Base-by-base conservation (phyloP, 2,329 filamentous ascomycete genomes). In the Phaeophleospora eucalypticola region DNA sequence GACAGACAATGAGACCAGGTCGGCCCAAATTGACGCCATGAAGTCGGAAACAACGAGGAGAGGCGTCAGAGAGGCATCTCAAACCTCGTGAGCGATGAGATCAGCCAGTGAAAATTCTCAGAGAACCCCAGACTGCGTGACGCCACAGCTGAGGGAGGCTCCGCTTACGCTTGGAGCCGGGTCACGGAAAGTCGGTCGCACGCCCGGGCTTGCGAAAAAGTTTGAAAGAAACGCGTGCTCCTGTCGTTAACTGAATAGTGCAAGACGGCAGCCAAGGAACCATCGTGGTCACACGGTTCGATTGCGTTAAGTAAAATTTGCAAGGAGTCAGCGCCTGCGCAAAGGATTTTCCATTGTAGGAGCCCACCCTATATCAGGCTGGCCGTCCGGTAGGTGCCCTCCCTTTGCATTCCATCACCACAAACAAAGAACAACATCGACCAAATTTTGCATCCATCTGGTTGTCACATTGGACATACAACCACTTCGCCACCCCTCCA, bases 221-320 rank as follows among this genome's bases (percentile, higher is more conserved):
- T 19, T 19, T 37, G 36, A 16, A 17, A 37, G 17, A 17, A 37
- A 37, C 36, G 36, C 36, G 18, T 37, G 36, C 44, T 29, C 24
- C 41, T 51, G 41, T 49, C 50, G 49, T 55, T 55, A 55, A 52
- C 44, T 49, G 52, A 46, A 50, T 50, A 52, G 52, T 48, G 48
- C 41, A 38, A 35, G 17, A 38, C 20, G 18, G n/a, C 35, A 45
- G 44, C 46, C 45, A 50, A 50, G 49, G 36, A 24, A 41, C 43
- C 32, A 27, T 36, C 29, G 39, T 42, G 46, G 36, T 43, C 52
- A 46, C 52, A 49, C 52, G 52, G 43, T 44, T 48, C 46, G 43
- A 29, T 49, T 24, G 46, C 38, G 35, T 45, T 43, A 45, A 39
- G 47, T 44, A 48, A 29, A 41, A 36, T 48, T 35, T 51, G 24